Base-by-base conservation (phyloP, 2,329 filamentous ascomycete genomes). In the Stagonosporopsis vannaccii region DNA sequence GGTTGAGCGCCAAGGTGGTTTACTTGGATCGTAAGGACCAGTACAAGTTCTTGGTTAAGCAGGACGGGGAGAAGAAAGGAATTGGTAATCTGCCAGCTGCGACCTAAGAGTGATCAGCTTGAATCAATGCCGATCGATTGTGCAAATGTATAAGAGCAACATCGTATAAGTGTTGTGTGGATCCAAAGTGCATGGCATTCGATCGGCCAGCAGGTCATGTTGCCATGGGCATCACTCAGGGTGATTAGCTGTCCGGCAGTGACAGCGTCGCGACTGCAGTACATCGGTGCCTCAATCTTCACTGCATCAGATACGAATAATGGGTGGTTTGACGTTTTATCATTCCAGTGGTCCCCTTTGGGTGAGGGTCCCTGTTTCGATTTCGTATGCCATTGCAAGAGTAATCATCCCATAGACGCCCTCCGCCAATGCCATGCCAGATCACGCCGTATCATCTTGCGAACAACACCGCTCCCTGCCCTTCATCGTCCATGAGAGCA, bases 21-120 rank as follows among this genome's bases (percentile, higher is more conserved):
- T 87, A 87, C 76, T 69, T 89, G 53, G 84, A 88, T 65, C 75
- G 84, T 13, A 81, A 80, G 41, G 85, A 87, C 62, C 77, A 84
- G 61, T 87, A 82, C 63, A 76, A 75, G 53, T 88, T 87, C 61
- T 76, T 71, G 32, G 84, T 86, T 13, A 71, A 74, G 39, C 61
- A 60, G 33, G 39, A 51, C n/a, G 46, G 50, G 40, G 45, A 33
- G 30, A 36, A 51, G 48, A 37, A 52, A 26, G 48, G 53, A 12
- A 25, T 51, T 13, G 22, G 19, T 23, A 28, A 56, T 23, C 36
- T 51, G 25, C 47, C 47, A 1, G 12, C 22, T 37, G 42, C 15
- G 8, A 32, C 28, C 8, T 50, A 25, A 50, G 35, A 20, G 5
- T 13, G 4, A 28, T 42, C 19, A 43, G 17, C 12, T 11, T 11